These are phyloP conservation scores for Didymella glomerata DNA, from an alignment of 2,329 filamentous ascomycete genomes.

Conservation along the genomic window DNA sequence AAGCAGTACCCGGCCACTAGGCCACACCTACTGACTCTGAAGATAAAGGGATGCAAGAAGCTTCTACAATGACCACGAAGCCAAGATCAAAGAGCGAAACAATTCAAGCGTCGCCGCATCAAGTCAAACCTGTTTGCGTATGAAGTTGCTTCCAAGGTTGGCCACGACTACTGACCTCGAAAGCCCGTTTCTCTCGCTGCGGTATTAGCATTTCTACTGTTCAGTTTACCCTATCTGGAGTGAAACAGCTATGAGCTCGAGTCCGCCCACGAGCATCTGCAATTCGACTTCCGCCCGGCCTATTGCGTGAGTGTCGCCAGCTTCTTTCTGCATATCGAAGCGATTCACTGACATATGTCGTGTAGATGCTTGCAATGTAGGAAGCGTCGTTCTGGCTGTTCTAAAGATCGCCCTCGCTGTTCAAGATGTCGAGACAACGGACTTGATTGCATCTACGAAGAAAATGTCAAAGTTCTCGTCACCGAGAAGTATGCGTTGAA, in stretches of 20 bases:
- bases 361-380: conserved; percentile 12
- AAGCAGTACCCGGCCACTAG: not conserved
- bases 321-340: not conserved
- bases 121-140: not conserved
- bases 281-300: conserved; percentile 3
- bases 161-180: not conserved
- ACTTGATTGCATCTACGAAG: conserved; percentile 11
- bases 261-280: conserved; percentile 1
- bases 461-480: conserved; percentile 6
- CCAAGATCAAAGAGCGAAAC: not conserved
- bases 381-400: conserved; percentile 9
- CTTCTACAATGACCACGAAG: conserved; percentile 3
- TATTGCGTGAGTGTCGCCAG: conserved; percentile 7
- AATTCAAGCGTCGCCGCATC: not conserved
- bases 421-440: conserved; percentile 14
- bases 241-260: conserved; percentile 1
- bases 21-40: not conserved
- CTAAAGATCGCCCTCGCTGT: conserved; percentile 11
- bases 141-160: not conserved
- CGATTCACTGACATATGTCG: not conserved
- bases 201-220: not conserved
- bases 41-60: not conserved
- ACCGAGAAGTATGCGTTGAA: conserved; percentile 4
- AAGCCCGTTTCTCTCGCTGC: not conserved
- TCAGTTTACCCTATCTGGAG: not conserved